A percentile compares a stretch with the other conserved stretches of the same genome.
phyloP scores from a whole-genome alignment of 139 green algal genomes.

The Ettlia oleoabundans region DNA sequence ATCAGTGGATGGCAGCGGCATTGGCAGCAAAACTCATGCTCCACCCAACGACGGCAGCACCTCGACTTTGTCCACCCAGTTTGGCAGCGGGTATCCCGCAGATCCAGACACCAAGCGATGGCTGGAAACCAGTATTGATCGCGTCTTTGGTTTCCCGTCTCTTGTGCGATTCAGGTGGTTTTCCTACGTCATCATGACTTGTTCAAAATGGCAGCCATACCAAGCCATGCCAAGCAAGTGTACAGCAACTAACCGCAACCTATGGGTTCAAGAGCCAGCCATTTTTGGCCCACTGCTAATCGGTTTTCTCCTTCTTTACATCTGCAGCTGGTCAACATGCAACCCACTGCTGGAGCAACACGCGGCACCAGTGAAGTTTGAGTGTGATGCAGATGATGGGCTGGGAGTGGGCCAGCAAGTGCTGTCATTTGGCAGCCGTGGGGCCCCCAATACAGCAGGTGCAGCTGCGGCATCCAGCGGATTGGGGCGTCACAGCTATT shows the following conservation, averaged over 20 bases:
- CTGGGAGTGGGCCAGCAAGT: constrained; percentile 13
- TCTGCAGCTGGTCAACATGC: constrained; percentile 63
- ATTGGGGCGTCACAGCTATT: constrained; percentile 67
- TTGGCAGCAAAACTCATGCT: background rate
- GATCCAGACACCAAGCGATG: constrained; percentile 85
- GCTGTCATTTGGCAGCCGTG: constrained; percentile 27
- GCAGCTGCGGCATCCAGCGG: constrained; percentile 41
- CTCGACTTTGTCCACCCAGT: constrained; percentile 77
- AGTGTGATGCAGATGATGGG: constrained; percentile 44
- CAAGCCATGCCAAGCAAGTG: too few relatives aligned
- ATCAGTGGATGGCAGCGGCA: background rate
- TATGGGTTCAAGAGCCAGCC: too few relatives aligned
- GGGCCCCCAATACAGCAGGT: background rate
- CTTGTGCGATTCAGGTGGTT: constrained; percentile 79
- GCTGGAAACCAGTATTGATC: constrained; percentile 73
- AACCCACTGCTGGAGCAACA: constrained; percentile 53
- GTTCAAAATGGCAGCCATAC: too few relatives aligned
- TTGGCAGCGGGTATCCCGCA: constrained; percentile 24
- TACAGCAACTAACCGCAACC: too few relatives aligned
- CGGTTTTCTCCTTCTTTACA: constrained; percentile 37
- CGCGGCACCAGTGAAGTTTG: constrained; percentile 53
- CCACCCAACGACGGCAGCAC: background rate
- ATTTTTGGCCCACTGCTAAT: background rate
- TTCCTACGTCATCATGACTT: too few relatives aligned
- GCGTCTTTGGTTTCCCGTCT: constrained; percentile 84